Evolutionary conservation across 106 monocot genomes (phyloP), one percentile per base, ranked within the genome.

Genomic region (Allium sativum): DNA sequence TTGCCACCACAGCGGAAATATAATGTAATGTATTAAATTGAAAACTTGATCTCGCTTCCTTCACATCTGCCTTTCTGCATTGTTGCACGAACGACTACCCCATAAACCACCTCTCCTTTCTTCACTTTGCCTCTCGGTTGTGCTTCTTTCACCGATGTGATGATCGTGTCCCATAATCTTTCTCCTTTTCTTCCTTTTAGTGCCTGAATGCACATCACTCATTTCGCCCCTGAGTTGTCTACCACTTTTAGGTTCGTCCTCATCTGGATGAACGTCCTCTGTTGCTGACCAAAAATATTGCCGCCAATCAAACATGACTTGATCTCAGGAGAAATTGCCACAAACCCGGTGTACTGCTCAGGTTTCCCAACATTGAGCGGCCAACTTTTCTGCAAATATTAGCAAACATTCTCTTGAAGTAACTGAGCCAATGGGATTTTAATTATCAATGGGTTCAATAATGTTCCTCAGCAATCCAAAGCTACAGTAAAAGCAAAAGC

Each of bases 211-310:
- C 93, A 94, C 86, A 89, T 89, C 40, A 94, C 93, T 12, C 76
- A 66, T 55, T 94, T 89, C 13, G 93, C 93, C 3, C 93, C 93
- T 45, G 93, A 94, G 66, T 94, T 94, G 55, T 94, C 93, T 21
- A 86, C 89, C 43, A 94, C 93, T 59, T 89, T 94, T 2, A 94
- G 86, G 41, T 77, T 94, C 12, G 93, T 93, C 56, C 93, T 80
- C 93, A 93, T 93, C 46, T 93, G 89, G 58, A 93, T 85, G 80
- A 93, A 93, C 45, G 85, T 85, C 68, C 93, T 85, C 31, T 73
- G 78, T 70, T 93, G 93, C 84, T 93, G 55, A 55, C 6, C 3
- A 17, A 55, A 55, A 55, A 55, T 15, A 55, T 10, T 55, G 9
- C 18, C 3, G 19, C 9, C 18, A 55, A 15, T 55, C 55, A 55